Evolutionary conservation across 768 basidiomycete genomes (phyloP).

Genomic region (Leccinum broughii): DNA sequence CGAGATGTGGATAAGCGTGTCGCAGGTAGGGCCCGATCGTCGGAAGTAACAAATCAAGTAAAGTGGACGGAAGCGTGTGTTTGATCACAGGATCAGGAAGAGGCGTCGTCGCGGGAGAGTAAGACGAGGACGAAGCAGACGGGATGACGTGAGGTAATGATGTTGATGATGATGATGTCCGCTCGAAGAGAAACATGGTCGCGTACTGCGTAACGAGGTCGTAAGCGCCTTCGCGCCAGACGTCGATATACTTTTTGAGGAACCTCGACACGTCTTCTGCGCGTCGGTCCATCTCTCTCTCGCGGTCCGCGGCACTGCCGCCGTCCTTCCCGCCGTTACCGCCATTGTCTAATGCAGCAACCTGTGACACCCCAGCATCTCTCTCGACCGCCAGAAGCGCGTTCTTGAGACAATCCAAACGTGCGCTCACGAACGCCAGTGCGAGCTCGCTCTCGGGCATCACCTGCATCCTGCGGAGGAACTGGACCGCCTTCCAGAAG

Average conservation of each 20-base stretch:
- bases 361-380: slow-evolving; percentile 38
- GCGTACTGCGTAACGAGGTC: slow-evolving; percentile 89
- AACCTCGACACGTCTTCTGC: slow-evolving; percentile 74
- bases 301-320: slow-evolving; percentile 31
- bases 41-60: slow-evolving; percentile 59
- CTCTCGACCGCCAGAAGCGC: slow-evolving; percentile 55
- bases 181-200: slow-evolving; percentile 80
- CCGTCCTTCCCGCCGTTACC: slow-evolving; percentile 9
- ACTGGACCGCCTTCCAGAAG: slow-evolving; percentile 87
- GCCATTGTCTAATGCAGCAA: slow-evolving; percentile 9
- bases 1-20: slow-evolving; percentile 60
- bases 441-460: slow-evolving; percentile 77
- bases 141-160: slow-evolving; percentile 6
- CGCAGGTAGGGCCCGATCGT: slow-evolving; percentile 63
- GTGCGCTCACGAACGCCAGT: slow-evolving; percentile 77
- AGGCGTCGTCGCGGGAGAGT: slow-evolving; percentile 20
- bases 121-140: slow-evolving; percentile 18
- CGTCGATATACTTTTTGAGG: slow-evolving; percentile 84
- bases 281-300: slow-evolving; percentile 55
- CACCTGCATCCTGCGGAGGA: slow-evolving; percentile 80
- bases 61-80: slow-evolving; percentile 31
- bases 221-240: slow-evolving; percentile 90
- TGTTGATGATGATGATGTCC: slow-evolving; percentile 35
- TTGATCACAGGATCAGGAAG: slow-evolving; percentile 31
- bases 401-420: slow-evolving; percentile 61